A percentile compares a stretch with the other conserved stretches of the same genome.
Conservation (phyloP, 2,329 filamentous ascomycete species). For the Pyrenophora graminea region DNA sequence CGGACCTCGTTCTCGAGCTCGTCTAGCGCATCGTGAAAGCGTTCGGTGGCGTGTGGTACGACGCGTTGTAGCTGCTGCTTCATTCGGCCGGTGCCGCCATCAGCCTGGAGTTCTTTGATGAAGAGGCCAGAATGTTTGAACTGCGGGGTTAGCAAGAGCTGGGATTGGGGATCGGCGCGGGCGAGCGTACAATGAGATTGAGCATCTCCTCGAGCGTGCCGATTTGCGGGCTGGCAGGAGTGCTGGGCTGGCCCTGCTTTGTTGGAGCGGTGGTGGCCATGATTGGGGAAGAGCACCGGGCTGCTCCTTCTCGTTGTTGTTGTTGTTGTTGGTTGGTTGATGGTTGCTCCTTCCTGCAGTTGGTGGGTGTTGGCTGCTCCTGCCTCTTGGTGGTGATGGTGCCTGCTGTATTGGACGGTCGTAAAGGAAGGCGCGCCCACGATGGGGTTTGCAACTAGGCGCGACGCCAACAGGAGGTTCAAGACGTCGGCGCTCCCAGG, state of each 20-base stretch:
- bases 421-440: too few species aligned
- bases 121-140: conserved; percentile 52
- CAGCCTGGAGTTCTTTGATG: conserved; percentile 48
- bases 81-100: conserved; percentile 36
- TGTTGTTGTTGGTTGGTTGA: not conserved
- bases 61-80: conserved; percentile 43
- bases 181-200: conserved; percentile 51
- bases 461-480: too few species aligned
- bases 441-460: too few species aligned
- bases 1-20: conserved; percentile 53
- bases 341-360: too few species aligned
- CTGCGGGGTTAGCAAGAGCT: conserved; percentile 29
- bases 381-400: too few species aligned
- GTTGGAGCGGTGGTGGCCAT: conserved; percentile 22
- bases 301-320: too few species aligned
- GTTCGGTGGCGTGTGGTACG: conserved; percentile 48
- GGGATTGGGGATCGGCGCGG: not conserved
- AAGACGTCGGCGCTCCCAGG: too few species aligned
- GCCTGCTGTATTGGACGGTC: too few species aligned
- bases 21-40: conserved; percentile 58
- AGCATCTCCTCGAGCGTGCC: conserved; percentile 54
- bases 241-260: conserved; percentile 11
- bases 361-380: too few species aligned
- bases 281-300: not conserved
- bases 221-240: conserved; percentile 33